A percentile compares a stretch with the other conserved stretches of the same genome.
Conservation (phyloP, 1,139 yeast genomes). For the Protomyces lactucae-debilis region DNA sequence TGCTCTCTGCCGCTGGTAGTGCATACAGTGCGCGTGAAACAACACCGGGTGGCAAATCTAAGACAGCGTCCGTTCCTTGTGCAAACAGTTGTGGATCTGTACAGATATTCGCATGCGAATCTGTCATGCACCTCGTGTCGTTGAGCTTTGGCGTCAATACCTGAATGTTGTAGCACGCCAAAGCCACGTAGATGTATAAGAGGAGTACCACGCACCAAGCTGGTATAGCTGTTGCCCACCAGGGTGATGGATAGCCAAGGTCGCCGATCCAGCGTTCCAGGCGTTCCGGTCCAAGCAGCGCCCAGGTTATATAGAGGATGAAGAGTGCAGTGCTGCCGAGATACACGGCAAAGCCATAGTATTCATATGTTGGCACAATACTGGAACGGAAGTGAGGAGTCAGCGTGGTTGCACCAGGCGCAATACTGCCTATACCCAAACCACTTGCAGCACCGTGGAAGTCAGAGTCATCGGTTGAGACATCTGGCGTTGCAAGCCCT, state of each 20-base stretch:
- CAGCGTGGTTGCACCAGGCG: conserved; percentile 18
- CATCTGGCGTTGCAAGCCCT: not conserved
- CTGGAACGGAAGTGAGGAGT: conserved; percentile 12
- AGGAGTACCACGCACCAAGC: conserved; percentile 62
- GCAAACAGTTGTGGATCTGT: conserved; percentile 42
- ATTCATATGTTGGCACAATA: conserved; percentile 30
- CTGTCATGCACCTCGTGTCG: conserved; percentile 62
- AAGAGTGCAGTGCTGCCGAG: conserved; percentile 27
- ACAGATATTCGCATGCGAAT: conserved; percentile 50
- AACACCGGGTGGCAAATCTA: conserved; percentile 70
- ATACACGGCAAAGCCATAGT: conserved; percentile 30
- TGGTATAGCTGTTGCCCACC: conserved; percentile 83
- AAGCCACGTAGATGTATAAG: conserved; percentile 64
- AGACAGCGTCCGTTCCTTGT: conserved; percentile 68
- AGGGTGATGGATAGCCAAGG: conserved; percentile 72
- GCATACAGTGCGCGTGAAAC: conserved; percentile 40
- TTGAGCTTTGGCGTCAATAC: conserved; percentile 56
- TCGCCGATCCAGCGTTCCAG: conserved; percentile 53
- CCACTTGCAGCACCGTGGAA: not conserved
- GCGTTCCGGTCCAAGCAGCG: conserved; percentile 53
- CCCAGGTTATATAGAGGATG: conserved; percentile 59
- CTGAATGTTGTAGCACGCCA: conserved; percentile 70
- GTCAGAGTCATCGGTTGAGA: not conserved
- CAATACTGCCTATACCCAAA: not conserved
- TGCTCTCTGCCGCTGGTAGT: not conserved